Base-by-base conservation (phyloP, 345 rosid species). In the Hevea brasiliensis region DNA sequence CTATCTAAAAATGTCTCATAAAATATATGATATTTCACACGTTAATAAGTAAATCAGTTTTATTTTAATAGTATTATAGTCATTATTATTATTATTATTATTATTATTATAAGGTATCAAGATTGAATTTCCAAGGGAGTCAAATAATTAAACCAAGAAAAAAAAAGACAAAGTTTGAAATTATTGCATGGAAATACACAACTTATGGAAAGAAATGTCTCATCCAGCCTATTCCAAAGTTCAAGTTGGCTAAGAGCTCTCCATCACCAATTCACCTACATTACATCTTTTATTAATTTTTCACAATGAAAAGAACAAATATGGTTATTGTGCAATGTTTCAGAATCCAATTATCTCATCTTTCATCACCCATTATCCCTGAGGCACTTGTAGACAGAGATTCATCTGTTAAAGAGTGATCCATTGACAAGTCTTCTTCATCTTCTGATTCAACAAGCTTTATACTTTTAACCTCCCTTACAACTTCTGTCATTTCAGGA, bases 401-500 rank as follows among this genome's bases (percentile, higher is more conserved):
- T 44, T 82, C 84, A 42, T 78, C 85, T 8, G 84, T 77, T 20
- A 70, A 21, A 0, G 85, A 82, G 9, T 59, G 85, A 48, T 81
- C 87, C 74, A 47, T 5, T 3, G 82, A 84, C 0, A 71, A 73
- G 14, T 77, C 81, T 0, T 68, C 73, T 3, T 81, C 83, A 0
- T 80, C 81, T 18, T 77, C 82, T 23, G 78, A 75, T 64, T 74
- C 81, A 42, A 48, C 44, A 11, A n/a, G 1, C 48, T 61, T 73
- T 18, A 82, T 80, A 17, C 9, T 73, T 47, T 85, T 84, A 42
- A 85, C 68, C 32, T 77, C 84, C 32, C 79, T 75, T 26, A 71
- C 84, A 2, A 87, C 73, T 64, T 85, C 84, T 1, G 74, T 55
- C 85, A 88, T 80, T 58, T 84, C 87, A 0, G 89, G 92, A 40